These are phyloP conservation scores for Calophaca sinica DNA, from an alignment of 306 rosid genomes.

Conservation along the genomic window DNA sequence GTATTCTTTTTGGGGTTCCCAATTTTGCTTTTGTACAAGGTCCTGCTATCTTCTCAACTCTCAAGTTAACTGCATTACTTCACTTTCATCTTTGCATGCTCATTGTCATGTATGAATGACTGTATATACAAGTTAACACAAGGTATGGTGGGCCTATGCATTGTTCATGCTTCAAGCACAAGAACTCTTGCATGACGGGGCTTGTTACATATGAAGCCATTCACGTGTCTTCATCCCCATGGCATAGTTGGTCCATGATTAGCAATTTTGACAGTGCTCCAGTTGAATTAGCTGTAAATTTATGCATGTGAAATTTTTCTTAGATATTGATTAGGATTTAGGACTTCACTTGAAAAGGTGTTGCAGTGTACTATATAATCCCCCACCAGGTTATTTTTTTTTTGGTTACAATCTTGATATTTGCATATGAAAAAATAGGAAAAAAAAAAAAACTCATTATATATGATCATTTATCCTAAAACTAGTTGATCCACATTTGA, in stretches of 20 bases:
- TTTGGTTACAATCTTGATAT: constrained; percentile 17
- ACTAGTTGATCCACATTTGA: constrained; percentile 9
- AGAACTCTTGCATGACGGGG: background rate
- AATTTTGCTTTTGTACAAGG: constrained; percentile 1
- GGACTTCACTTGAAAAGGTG: background rate
- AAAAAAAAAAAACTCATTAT: background rate
- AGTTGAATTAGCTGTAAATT: background rate
- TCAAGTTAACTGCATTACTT: background rate
- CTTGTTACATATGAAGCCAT: constrained; percentile 1
- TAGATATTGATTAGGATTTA: background rate
- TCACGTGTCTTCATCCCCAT: background rate
- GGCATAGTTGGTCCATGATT: constrained; percentile 5
- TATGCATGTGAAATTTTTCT: constrained; percentile 14
- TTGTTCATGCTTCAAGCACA: no score
- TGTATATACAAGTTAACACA: constrained; percentile 6
- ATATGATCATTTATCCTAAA: constrained; percentile 18
- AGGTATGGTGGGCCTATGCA: no score
- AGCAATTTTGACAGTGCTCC: constrained; percentile 10
- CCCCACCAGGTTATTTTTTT: constrained; percentile 8
- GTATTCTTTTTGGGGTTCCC: constrained; percentile 20
- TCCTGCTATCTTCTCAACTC: background rate
- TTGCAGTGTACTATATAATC: background rate
- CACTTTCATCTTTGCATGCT: background rate
- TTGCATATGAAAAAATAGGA: background rate
- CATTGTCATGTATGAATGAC: background rate